Conservation (phyloP, 345 rosid genomes). For the Conringia planisiliqua region DNA sequence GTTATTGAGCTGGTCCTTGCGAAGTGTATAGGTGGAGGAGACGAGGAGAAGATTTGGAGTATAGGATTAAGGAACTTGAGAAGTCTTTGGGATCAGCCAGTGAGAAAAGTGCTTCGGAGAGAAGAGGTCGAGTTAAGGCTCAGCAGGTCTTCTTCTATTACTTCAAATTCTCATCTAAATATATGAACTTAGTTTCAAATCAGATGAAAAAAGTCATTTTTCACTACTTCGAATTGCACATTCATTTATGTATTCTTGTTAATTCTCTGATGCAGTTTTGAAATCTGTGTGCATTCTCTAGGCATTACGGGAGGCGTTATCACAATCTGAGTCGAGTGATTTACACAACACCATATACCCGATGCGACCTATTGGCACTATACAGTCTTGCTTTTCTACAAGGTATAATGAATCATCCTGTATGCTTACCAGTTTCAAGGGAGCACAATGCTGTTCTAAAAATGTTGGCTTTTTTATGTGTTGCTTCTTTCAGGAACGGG, state of each 20-base stretch:
- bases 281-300: slow-evolving; percentile 14
- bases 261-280: not conserved
- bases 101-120: slow-evolving; percentile 70
- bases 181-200: not conserved
- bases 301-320: slow-evolving; percentile 72
- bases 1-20: slow-evolving; percentile 7
- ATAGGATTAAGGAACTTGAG: slow-evolving; percentile 50
- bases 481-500: slow-evolving; percentile 56
- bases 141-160: slow-evolving; percentile 56
- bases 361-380: slow-evolving; percentile 67
- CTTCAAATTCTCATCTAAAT: not conserved
- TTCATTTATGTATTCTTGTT: not conserved
- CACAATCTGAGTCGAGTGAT: slow-evolving; percentile 37
- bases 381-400: slow-evolving; percentile 85
- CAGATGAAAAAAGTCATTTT: no score
- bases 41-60: slow-evolving; percentile 34
- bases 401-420: slow-evolving; percentile 10
- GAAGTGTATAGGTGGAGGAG: slow-evolving; percentile 54
- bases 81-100: slow-evolving; percentile 54
- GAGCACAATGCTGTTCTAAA: not conserved
- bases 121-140: slow-evolving; percentile 86
- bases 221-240: not conserved
- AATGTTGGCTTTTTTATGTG: not conserved
- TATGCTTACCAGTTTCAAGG: not conserved
- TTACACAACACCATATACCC: slow-evolving; percentile 55